Base-by-base conservation (phyloP, 192 early-diverging fungal genomes). In the Coemansia sp. region DNA sequence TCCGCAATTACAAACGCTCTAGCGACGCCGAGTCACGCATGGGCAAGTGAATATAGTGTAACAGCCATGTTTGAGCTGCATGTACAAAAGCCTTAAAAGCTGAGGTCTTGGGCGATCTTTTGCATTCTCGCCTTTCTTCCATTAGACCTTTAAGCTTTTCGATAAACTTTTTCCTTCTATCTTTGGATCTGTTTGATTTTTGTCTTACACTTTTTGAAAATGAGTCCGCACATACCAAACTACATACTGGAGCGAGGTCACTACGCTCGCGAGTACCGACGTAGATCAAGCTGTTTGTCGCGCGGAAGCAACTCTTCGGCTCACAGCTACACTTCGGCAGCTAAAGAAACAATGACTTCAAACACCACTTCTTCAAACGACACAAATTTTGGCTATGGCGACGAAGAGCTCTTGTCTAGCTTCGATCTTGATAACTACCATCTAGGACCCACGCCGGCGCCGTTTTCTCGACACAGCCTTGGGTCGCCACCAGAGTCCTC, bases 231-330 rank as follows among this genome's bases (percentile, higher is more conserved):
- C 33, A 40, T 76, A 2, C 79, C 79, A 9, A 67, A 73, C 5
- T 82, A 71, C 21, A 73, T 82, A 9, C 62, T 82, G 31, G 71
- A 76, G 59, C 70, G 79, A 2, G 79, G 79, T 7, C 50, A 66
- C 31, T 66, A 65, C 33, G 79, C 79, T 0, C 69, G 71, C 36
- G 74, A 76, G 58, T 76, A 82, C 43, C 70, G 79, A 8, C 79
- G 79, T 0, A 60, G 72, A 65, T 76, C 74, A 0, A 73, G 74
- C 68, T 59, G 64, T 23, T 59, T 68, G n/a, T 77, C 71, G 43
- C 79, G 79, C 28, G 69, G 70, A 14, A 77, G 79, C 65, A 67
- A 62, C 56, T 59, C 73, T 9, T 80, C 78, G 13, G 16, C 34
- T 10, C 56, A 58, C 18, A 34, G 35, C 35, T 35, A 36, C 20